Evolutionary conservation across 108 stramenopile genomes (phyloP).

Genomic region (Tribonema minus): DNA sequence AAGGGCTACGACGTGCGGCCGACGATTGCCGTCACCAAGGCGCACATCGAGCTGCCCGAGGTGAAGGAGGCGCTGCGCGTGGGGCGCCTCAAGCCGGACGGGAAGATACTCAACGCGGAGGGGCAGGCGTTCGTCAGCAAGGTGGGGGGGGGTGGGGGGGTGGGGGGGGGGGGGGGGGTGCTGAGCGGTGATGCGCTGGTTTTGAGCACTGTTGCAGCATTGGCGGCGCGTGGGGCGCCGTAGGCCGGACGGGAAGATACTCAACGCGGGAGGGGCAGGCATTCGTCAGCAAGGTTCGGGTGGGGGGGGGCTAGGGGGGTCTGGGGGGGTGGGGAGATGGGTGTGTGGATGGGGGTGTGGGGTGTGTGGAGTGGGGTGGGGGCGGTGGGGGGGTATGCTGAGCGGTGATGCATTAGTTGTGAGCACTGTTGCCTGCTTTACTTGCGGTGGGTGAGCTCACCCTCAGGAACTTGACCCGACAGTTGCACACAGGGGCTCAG

Average conservation of each 20-base stretch:
- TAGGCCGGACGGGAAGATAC: conserved; percentile 74
- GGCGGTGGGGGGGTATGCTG: too few relatives aligned
- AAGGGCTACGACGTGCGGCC: conserved; percentile 98
- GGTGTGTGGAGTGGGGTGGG: too few relatives aligned
- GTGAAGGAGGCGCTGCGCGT: conserved; percentile 74
- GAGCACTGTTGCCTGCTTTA: too few relatives aligned
- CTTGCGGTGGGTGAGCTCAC: too few relatives aligned
- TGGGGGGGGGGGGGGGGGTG: neutral
- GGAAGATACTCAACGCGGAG: conserved; percentile 67
- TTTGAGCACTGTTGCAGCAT: neutral
- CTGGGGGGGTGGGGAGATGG: neutral
- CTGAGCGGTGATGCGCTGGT: too few relatives aligned
- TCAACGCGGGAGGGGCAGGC: conserved; percentile 78
- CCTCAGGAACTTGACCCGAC: too few relatives aligned
- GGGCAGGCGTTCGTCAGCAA: conserved; percentile 92
- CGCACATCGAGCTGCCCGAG: conserved; percentile 96
- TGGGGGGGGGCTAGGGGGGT: neutral
- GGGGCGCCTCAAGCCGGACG: conserved; percentile 83
- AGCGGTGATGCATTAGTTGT: too few relatives aligned
- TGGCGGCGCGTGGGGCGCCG: conserved; percentile 79
- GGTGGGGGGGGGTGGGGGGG: conserved; percentile 16
- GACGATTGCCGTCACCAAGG: conserved; percentile 99
- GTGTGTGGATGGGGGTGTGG: too few relatives aligned
- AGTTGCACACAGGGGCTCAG: too few relatives aligned
- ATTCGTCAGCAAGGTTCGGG: conserved; percentile 73